Percentiles rank a stretch among this genome's conserved stretches.
phyloP scores from a whole-genome alignment of 2,329 filamentous ascomycete genomes.

The Pseudopyricularia javanii region DNA sequence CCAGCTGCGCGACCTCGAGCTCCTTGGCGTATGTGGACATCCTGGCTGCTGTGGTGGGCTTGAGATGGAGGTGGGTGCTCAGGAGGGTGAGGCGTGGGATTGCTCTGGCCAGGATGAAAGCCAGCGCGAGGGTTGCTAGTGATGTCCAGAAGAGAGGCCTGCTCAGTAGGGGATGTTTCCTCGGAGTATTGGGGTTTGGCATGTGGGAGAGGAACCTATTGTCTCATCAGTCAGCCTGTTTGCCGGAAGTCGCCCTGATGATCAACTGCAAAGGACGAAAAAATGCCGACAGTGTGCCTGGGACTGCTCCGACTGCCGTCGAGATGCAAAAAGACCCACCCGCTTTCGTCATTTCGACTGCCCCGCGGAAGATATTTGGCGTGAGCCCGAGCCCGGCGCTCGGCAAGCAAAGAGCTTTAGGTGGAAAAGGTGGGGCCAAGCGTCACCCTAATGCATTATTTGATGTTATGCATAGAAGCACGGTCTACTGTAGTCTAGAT shows the following conservation, averaged over 20 bases:
- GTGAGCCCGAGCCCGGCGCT: neutral
- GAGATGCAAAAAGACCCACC: neutral
- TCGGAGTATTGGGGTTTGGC: neutral
- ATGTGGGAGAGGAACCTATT: neutral
- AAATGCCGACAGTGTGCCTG: neutral
- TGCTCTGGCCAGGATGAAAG: slow-evolving; percentile 8
- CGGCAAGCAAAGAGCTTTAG: too few relatives aligned
- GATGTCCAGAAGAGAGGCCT: neutral
- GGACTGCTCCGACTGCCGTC: neutral
- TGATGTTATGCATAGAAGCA: too few relatives aligned
- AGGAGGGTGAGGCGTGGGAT: slow-evolving; percentile 9
- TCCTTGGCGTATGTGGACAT: slow-evolving; percentile 68
- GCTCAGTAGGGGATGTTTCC: neutral
- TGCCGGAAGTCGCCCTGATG: too few relatives aligned
- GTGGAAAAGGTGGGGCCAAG: too few relatives aligned
- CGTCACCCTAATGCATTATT: neutral
- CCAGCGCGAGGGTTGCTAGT: slow-evolving; percentile 9
- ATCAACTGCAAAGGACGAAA: neutral
- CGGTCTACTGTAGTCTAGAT: too few relatives aligned
- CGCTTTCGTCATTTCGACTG: neutral
- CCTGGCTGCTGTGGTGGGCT: slow-evolving; percentile 16
- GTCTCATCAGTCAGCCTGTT: neutral
- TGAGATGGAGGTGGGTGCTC: slow-evolving; percentile 6
- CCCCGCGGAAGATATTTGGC: neutral
- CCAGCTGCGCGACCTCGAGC: slow-evolving; percentile 72